Evolutionary conservation across 768 basidiomycete genomes (phyloP).

Genomic region (Scleroderma bovista): DNA sequence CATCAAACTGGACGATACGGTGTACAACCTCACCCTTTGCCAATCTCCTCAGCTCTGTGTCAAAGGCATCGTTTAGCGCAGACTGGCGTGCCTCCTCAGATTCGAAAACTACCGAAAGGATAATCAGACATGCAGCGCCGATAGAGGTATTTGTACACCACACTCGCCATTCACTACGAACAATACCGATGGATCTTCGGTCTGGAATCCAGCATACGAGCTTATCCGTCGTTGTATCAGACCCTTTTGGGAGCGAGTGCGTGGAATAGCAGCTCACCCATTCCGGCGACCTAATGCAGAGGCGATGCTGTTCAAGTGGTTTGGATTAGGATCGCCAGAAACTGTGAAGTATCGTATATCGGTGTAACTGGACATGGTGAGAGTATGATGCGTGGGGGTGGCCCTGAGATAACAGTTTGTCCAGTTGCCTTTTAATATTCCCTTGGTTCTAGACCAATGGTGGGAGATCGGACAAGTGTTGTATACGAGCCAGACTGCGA

Average conservation of each 20-base stretch:
- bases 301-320: conserved; percentile 3
- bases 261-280: conserved; percentile 9
- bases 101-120: conserved; percentile 17
- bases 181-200: conserved; percentile 19
- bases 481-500: background rate
- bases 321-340: conserved; percentile 17
- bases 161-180: conserved; percentile 21
- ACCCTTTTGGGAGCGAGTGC: background rate
- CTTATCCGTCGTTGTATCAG: conserved; percentile 11
- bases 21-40: conserved; percentile 15
- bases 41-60: background rate
- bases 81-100: conserved; percentile 15
- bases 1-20: conserved; percentile 18
- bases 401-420: background rate
- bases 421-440: background rate
- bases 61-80: conserved; percentile 5
- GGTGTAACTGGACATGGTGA: conserved; percentile 20
- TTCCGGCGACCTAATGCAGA: conserved; percentile 11
- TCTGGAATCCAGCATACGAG: conserved; percentile 25
- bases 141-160: conserved; percentile 2
- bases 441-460: background rate
- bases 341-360: conserved; percentile 22
- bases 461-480: background rate
- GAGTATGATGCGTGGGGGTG: background rate
- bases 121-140: background rate